Evolutionary conservation across 2,329 filamentous ascomycete species (phyloP).

Genomic region (Phyllosticta capitalensis): DNA sequence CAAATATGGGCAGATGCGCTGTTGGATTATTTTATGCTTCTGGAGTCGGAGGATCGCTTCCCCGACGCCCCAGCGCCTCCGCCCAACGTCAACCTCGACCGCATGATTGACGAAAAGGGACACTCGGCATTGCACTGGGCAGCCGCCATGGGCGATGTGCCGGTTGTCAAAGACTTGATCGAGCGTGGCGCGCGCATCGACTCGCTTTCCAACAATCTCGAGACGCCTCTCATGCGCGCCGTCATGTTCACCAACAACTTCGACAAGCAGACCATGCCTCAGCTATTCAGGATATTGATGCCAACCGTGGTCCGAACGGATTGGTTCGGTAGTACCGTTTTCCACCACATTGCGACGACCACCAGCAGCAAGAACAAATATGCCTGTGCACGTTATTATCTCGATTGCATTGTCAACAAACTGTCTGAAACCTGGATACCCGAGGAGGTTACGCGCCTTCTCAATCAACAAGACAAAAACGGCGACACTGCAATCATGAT

Average conservation of each 20-base stretch:
- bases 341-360: slow-evolving; percentile 87
- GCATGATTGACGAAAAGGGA: slow-evolving; percentile 83
- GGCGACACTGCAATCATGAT: slow-evolving; percentile 88
- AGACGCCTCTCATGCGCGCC: slow-evolving; percentile 89
- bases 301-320: slow-evolving; percentile 74
- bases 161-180: slow-evolving; percentile 81
- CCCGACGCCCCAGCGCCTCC: slow-evolving; percentile 67
- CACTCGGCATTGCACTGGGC: slow-evolving; percentile 97
- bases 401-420: slow-evolving; percentile 82
- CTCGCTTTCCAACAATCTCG: slow-evolving; percentile 52
- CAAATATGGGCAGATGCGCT: slow-evolving; percentile 86
- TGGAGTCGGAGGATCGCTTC: slow-evolving; percentile 66
- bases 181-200: slow-evolving; percentile 67
- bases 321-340: slow-evolving; percentile 73
- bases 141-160: slow-evolving; percentile 90
- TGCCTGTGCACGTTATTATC: slow-evolving; percentile 83
- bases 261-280: slow-evolving; percentile 84
- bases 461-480: slow-evolving; percentile 74
- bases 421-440: slow-evolving; percentile 69
- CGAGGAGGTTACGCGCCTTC: slow-evolving; percentile 63
- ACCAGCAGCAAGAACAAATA: slow-evolving; percentile 80
- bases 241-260: slow-evolving; percentile 96
- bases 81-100: slow-evolving; percentile 76
- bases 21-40: slow-evolving; percentile 89
- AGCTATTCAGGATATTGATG: slow-evolving; percentile 72